Percentiles rank a stretch among this genome's conserved stretches.
These are phyloP conservation scores for Aspergillus cristatus DNA, from an alignment of 495 filamentous ascomycete species.

Conservation along the genomic window DNA sequence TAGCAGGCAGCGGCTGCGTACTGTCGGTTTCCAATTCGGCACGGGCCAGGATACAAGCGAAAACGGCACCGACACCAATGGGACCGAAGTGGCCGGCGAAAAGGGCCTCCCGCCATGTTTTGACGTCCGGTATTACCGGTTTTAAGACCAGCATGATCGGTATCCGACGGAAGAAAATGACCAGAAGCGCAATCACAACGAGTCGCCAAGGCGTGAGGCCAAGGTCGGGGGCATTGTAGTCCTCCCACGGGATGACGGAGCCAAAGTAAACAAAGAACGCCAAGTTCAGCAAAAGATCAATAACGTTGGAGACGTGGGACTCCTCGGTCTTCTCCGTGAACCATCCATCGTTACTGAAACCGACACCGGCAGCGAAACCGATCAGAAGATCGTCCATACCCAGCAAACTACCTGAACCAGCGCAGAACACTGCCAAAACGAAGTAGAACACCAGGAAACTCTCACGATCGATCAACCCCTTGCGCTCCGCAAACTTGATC, in stretches of 20 bases:
- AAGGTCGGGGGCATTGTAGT: slow-evolving; percentile 62
- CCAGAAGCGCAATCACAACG: slow-evolving; percentile 78
- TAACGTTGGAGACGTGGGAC: slow-evolving; percentile 97
- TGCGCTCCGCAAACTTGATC: slow-evolving; percentile 81
- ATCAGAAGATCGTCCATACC: slow-evolving; percentile 96
- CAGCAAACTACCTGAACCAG: slow-evolving; percentile 84
- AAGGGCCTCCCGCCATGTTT: slow-evolving; percentile 95
- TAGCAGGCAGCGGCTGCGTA: slow-evolving; percentile 62
- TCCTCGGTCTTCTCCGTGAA: slow-evolving; percentile 98
- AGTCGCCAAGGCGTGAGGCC: slow-evolving; percentile 81
- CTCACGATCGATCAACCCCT: slow-evolving; percentile 85
- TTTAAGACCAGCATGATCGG: slow-evolving; percentile 92
- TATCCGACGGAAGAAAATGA: slow-evolving; percentile 93
- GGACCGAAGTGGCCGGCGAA: slow-evolving; percentile 99
- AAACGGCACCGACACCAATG: slow-evolving; percentile 95
- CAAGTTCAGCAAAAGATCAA: slow-evolving; percentile 93
- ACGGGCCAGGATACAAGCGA: slow-evolving; percentile 83
- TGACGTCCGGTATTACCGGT: slow-evolving; percentile 90
- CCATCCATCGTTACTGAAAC: slow-evolving; percentile 99
- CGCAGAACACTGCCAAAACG: slow-evolving; percentile 90
- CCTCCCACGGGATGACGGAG: slow-evolving; percentile 90
- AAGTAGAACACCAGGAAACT: slow-evolving; percentile 99
- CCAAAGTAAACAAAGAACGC: slow-evolving; percentile 97
- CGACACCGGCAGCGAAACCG: slow-evolving; percentile 89
- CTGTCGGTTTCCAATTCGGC: slow-evolving; percentile 71